Conservation (phyloP, 106 monocot genomes). For the Acorus calamus region DNA sequence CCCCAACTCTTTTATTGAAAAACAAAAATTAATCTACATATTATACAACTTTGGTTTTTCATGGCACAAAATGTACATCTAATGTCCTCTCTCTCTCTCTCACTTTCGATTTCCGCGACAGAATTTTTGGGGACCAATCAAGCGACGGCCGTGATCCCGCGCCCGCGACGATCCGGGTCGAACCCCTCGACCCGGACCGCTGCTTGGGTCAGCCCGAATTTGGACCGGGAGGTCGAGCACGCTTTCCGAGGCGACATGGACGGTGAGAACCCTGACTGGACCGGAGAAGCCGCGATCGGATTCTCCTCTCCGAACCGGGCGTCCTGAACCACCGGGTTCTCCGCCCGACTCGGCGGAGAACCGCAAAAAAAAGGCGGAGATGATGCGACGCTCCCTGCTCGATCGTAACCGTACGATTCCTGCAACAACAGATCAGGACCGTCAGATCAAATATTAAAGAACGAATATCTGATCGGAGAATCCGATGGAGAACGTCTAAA, state of each 20-base stretch:
- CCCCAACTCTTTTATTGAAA: no score
- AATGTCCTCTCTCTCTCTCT: no score
- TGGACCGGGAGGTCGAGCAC: no score
- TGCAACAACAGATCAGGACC: neutral
- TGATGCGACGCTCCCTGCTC: neutral
- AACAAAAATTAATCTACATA: no score
- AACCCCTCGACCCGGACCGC: slow-evolving; percentile 28
- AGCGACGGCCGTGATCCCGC: slow-evolving; percentile 21
- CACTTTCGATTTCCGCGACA: no score
- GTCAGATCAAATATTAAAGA: neutral
- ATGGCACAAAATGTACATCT: no score
- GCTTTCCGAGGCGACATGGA: no score
- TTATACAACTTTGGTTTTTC: no score
- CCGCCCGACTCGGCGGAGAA: slow-evolving; percentile 9
- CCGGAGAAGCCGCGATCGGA: neutral
- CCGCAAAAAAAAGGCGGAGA: slow-evolving; percentile 19
- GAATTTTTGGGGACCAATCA: no score
- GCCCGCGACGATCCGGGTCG: slow-evolving; percentile 11
- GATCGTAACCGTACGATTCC: neutral
- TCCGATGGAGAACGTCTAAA: neutral
- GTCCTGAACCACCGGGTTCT: slow-evolving; percentile 19
- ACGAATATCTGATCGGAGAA: neutral
- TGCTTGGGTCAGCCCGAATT: slow-evolving; percentile 18
- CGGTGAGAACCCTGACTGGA: slow-evolving; percentile 9
- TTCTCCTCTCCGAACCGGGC: slow-evolving; percentile 14